These are phyloP conservation scores for Inosperma sp. DNA, from an alignment of 768 basidiomycete genomes.

Conservation along the genomic window DNA sequence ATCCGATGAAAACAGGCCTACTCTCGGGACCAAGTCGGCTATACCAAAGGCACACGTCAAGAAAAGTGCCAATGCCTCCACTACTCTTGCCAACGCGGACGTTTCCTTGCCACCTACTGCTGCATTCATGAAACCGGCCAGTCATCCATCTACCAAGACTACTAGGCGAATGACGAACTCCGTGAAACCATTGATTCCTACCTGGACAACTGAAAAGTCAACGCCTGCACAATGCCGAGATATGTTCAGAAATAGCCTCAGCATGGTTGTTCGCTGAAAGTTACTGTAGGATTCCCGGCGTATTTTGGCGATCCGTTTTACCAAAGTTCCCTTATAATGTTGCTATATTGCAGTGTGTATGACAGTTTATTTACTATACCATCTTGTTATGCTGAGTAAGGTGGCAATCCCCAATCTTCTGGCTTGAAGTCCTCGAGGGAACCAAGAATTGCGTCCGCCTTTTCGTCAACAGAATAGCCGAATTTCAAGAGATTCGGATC, in stretches of 20 bases:
- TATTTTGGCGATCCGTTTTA: too few relatives aligned
- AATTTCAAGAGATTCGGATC: conserved; percentile 60
- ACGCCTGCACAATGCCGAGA: conserved; percentile 16
- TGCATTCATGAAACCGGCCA: conserved; percentile 3
- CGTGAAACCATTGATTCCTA: conserved; percentile 22
- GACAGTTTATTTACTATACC: background rate
- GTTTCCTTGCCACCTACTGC: background rate
- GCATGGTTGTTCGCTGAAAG: conserved; percentile 19
- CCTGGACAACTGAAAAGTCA: conserved; percentile 11
- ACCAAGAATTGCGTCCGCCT: conserved; percentile 52
- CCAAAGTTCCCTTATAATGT: too few relatives aligned
- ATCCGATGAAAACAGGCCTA: background rate
- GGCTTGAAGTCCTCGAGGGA: conserved; percentile 75
- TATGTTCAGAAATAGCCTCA: conserved; percentile 22
- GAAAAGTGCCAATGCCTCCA: too few relatives aligned
- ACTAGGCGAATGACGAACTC: conserved; percentile 16
- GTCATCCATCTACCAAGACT: conserved; percentile 7
- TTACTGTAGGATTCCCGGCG: too few relatives aligned
- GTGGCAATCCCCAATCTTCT: conserved; percentile 78
- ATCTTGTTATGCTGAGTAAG: conserved; percentile 37
- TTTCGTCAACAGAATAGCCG: conserved; percentile 43
- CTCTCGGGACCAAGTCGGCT: too few relatives aligned
- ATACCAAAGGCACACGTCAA: too few relatives aligned
- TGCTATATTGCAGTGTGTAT: background rate
- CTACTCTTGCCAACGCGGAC: too few relatives aligned